Evolutionary conservation across 2,329 filamentous ascomycete genomes (phyloP), one percentile per base, ranked within the genome.

Genomic region (Aspergillus neoniger): DNA sequence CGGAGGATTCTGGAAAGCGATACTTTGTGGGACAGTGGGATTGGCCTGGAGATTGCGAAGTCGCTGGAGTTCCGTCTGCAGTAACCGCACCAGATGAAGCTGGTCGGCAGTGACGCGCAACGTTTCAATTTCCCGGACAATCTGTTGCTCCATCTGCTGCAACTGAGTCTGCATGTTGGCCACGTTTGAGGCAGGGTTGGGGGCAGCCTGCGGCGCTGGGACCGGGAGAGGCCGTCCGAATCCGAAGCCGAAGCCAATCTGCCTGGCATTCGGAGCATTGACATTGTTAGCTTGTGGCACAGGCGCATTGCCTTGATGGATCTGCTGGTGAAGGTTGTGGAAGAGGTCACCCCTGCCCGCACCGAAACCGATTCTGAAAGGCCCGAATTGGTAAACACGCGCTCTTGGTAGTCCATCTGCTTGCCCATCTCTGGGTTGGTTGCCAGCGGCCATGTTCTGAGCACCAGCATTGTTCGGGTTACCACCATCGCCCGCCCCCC

Each of bases 381-480:
- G 91, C 0, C 91, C 91, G 50, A 95, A 77, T 67, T 91, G 89
- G 68, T 89, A 88, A 58, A 91, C 82, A 44, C 87, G 82, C 63
- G 87, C 83, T 54, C 83, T 81, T 12, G 77, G 76, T 69, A 71
- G 53, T 69, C 73, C 68, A 62, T 77, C 72, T 70, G 70, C 60
- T 72, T 69, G 67, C 73, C 74, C 76, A 61, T 74, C 75, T 60
- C 66, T 73, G 59, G 75, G 74, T 65, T 73, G 76, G 64, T 78
- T 77, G 55, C 73, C 71, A 41, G 69, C 72, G 10, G 66, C 67
- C 54, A 66, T 76, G 74, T 19, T 65, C 52, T 68, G 73, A 9
- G 57, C 62, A 5, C 65, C 73, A 55, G 58, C 65, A 48, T 51
- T 68, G 57, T 70, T 70, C 63, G 67, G 66, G 63, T 72, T 67